Evolutionary conservation across 2,329 filamentous ascomycete genomes (phyloP), one percentile per base, ranked within the genome.

Genomic region (Sporothrix brasiliensis): DNA sequence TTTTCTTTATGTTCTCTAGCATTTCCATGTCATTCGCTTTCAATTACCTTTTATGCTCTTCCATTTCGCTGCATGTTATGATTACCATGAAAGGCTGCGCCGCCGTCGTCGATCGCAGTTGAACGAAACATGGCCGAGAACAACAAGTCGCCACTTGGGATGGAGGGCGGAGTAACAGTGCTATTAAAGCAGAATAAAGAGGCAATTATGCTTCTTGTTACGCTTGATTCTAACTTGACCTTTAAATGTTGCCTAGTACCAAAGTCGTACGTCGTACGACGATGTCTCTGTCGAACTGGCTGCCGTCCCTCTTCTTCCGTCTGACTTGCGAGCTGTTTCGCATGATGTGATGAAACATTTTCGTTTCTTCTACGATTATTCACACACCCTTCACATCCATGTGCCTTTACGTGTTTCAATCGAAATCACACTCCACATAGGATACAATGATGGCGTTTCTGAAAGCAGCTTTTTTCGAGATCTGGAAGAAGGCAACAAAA

Each of bases 281-380:
- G 6, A 34, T 34, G 34, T 7, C 7, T 34, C 34, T 34, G 34
- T 34, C 5, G 34, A 34, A 34, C 56, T 24, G 19, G 2, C 27
- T 30, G 39, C 60, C 60, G 30, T 61, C 56, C n/a, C 3, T 61
- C 34, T 14, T 41, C 27, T 24, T 44, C 19, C 56, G 16, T 61
- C 34, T 41, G 39, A 61, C 19, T 21, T 41, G 52, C n/a, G n/a
- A 3, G 34, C 34, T 41, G 34, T 61, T 61, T 61, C 56, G 39
- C 11, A 44, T 44, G 16, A 56, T 61, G 56, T 24, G 34, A 61
- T 61, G 56, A 60, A 61, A 44, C n/a, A 61, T 61, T 44, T 24
- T 11, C 11, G 34, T 34, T 9, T 4, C 14, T 41, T 60, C 56
- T 34, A 44, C 24, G 56, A n/a, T 7, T 39, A 10, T 24, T 24